Evolutionary conservation across 2,329 filamentous ascomycete species (phyloP).

Genomic region (Orbilia ellipsospora): DNA sequence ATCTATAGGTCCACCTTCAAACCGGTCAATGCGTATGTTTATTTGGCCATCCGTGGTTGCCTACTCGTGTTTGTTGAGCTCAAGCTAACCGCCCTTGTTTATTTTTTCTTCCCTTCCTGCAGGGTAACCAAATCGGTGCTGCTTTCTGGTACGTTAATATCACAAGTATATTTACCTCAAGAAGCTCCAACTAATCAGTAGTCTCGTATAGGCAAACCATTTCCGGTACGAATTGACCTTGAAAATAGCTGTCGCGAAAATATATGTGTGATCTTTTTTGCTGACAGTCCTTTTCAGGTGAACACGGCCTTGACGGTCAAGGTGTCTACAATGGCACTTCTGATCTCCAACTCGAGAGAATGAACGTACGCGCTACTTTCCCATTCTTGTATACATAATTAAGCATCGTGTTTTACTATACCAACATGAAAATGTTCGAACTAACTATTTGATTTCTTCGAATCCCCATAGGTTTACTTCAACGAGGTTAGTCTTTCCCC

Average conservation of each 20-base stretch:
- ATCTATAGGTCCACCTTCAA: constrained; percentile 80
- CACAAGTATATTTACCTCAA: background rate
- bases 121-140: constrained; percentile 99
- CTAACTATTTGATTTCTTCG: background rate
- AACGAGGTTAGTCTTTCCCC: constrained; percentile 74
- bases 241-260: background rate
- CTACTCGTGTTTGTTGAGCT: constrained; percentile 29
- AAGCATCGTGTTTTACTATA: too few relatives aligned
- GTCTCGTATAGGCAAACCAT: constrained; percentile 66
- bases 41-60: constrained; percentile 3
- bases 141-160: constrained; percentile 84
- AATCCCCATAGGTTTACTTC: constrained; percentile 77
- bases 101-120: constrained; percentile 57
- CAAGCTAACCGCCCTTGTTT: constrained; percentile 23
- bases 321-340: constrained; percentile 98
- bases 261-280: background rate
- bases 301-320: constrained; percentile 96
- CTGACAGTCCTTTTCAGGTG: constrained; percentile 57
- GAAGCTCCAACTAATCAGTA: constrained; percentile 28
- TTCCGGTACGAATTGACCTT: constrained; percentile 63
- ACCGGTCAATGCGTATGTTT: constrained; percentile 97
- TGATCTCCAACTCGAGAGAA: constrained; percentile 98
- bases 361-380: constrained; percentile 73
- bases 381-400: background rate
- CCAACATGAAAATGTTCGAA: too few relatives aligned